Conservation (phyloP, 768 basidiomycete species). For the Tulasnella sp. region DNA sequence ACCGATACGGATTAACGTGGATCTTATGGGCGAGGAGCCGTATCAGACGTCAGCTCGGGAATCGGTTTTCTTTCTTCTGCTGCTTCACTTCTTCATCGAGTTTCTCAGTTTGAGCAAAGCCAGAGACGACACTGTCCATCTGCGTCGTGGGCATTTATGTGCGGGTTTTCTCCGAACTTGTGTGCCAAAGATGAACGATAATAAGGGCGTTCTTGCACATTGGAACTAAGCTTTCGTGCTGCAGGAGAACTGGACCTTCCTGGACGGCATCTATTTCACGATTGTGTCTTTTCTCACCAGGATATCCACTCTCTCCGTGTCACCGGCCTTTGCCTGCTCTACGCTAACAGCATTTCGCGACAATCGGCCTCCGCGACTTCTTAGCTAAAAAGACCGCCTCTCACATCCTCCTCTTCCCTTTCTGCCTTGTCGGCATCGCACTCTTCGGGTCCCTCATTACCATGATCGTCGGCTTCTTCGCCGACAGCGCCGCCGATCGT, state of each 20-base stretch:
- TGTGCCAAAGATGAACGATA: not conserved
- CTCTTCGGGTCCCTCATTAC: slow-evolving; percentile 12
- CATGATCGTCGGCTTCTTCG: slow-evolving; percentile 14
- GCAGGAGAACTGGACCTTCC: slow-evolving; percentile 16
- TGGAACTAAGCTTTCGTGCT: not conserved
- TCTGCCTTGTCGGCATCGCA: slow-evolving; percentile 12
- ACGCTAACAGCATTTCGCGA: not conserved
- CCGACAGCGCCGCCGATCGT: slow-evolving; percentile 1
- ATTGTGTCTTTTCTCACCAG: slow-evolving; percentile 8
- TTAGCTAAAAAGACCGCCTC: slow-evolving; percentile 14
- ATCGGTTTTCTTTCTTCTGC: too few relatives aligned
- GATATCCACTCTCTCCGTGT: too few relatives aligned
- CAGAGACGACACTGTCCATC: slow-evolving; percentile 12
- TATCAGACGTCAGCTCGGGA: too few relatives aligned
- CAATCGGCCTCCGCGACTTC: slow-evolving; percentile 19
- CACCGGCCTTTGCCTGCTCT: too few relatives aligned
- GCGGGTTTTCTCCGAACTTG: slow-evolving; percentile 3
- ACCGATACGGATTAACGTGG: not conserved
- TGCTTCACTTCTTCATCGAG: too few relatives aligned
- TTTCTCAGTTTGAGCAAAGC: too few relatives aligned
- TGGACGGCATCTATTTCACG: slow-evolving; percentile 18
- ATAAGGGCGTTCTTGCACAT: not conserved
- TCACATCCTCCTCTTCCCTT: slow-evolving; percentile 15
- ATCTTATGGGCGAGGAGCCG: not conserved
- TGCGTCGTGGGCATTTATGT: slow-evolving; percentile 1